These are phyloP conservation scores for Picea sitchensis DNA, from an alignment of 75 land plant genomes.

Conservation along the genomic window DNA sequence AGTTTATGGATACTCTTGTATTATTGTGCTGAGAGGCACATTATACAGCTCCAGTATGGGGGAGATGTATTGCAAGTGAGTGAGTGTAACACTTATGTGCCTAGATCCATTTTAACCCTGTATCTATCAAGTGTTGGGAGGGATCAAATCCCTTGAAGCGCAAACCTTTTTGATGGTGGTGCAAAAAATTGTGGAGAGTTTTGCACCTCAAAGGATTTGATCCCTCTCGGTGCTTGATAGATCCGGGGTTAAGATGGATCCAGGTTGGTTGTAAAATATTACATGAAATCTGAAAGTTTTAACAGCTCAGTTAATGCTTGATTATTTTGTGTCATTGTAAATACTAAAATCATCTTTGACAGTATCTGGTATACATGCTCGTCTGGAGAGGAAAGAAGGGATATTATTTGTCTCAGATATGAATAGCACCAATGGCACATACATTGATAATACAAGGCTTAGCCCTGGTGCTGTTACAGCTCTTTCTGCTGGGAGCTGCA, in stretches of 20 bases:
- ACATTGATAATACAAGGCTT: conserved; percentile 54
- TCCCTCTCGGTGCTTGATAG: too few relatives aligned
- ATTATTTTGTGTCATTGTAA: neutral
- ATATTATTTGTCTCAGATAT: conserved; percentile 74
- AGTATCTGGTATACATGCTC: conserved; percentile 91
- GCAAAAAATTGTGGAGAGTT: too few relatives aligned
- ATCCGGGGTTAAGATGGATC: too few relatives aligned
- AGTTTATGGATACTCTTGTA: neutral
- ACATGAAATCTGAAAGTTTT: neutral
- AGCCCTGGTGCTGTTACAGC: conserved; percentile 58
- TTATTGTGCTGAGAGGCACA: too few relatives aligned
- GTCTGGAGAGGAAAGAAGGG: conserved; percentile 70
- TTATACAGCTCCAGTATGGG: too few relatives aligned
- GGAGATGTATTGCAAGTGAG: too few relatives aligned
- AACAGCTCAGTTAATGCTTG: neutral
- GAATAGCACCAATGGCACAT: conserved; percentile 96
- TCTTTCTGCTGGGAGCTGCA: conserved; percentile 56
- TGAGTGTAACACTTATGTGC: too few relatives aligned
- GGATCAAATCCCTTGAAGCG: too few relatives aligned
- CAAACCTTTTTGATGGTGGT: too few relatives aligned
- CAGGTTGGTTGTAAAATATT: neutral
- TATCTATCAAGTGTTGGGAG: too few relatives aligned
- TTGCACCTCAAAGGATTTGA: too few relatives aligned
- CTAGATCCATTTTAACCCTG: too few relatives aligned
- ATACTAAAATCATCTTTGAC: conserved; percentile 6